Base-by-base conservation (phyloP, 2,329 filamentous ascomycete species). In the Exophiala lecanii-corni region DNA sequence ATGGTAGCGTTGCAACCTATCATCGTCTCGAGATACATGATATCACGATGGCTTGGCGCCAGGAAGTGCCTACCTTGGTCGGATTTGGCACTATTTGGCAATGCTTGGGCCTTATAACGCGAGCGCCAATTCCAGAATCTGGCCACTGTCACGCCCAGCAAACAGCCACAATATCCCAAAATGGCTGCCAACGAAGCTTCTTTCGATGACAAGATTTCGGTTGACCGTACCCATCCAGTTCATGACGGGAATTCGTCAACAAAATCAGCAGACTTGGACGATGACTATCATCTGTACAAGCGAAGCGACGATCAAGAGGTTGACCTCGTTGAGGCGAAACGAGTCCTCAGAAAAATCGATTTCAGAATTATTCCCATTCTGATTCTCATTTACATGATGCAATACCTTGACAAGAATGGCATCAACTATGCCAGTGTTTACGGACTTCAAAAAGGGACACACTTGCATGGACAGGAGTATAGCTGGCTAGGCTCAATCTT, bases 401-500 rank as follows among this genome's bases (percentile, higher is more conserved):
- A 55, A 36, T 55, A 55, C 35, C 33, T 55, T 4, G 52, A 54
- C 43, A 55, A 55, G 40, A 54, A 49, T 19, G 42, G 41, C 7
- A 47, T 55, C 39, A 54, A 52, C 33, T 55, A 37, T 48, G 54
- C 39, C 49, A 35, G 12, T 25, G 77, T 84, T 34, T 82, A 82
- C 44, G 50, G 45, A 3, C 20, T 53, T 17, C 52, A 56, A 36
- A 46, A 51, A 1, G 58, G 59, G 45, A 47, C 58, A 10, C 40
- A 68, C 6, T 63, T 74, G 4, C 49, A 56, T 2, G 71, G 69
- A 21, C 62, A 68, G 36, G 57, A 73, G 48, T 74, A 73, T 50
- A 63, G 64, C 23, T 72, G 68, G 64, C 61, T 72, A 3, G 69
- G 69, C 1, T 67, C 64, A 25, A 64, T 72, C 18, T 71, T 74